Evolutionary conservation across 2,329 filamentous ascomycete species (phyloP).

Genomic region (Beauveria australis): DNA sequence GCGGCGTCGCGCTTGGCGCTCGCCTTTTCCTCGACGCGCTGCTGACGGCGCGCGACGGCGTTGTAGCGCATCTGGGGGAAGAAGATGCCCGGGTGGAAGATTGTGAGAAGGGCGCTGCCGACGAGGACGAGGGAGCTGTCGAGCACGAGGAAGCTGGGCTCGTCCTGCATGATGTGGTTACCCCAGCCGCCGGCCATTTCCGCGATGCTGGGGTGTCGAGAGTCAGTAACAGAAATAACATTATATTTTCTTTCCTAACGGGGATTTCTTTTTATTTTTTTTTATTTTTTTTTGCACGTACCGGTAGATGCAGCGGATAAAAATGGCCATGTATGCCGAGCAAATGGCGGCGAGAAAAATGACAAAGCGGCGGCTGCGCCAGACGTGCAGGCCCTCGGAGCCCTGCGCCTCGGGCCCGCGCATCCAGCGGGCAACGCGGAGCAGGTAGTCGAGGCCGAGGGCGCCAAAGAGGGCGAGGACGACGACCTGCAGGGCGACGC

Average conservation of each 20-base stretch:
- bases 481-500: conserved; percentile 44
- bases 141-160: conserved; percentile 50
- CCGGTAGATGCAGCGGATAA: conserved; percentile 49
- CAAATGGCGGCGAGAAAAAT: conserved; percentile 36
- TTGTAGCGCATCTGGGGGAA: conserved; percentile 43
- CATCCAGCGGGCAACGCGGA: conserved; percentile 34
- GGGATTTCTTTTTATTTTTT: no score
- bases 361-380: conserved; percentile 35
- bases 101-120: conserved; percentile 39
- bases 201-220: conserved; percentile 36
- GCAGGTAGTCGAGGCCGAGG: conserved; percentile 36
- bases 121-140: conserved; percentile 45
- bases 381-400: conserved; percentile 28
- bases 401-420: conserved; percentile 21
- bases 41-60: conserved; percentile 1
- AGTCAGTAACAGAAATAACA: no score
- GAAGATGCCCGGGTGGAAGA: conserved; percentile 45
- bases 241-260: no score
- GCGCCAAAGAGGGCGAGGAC: conserved; percentile 39
- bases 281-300: conserved; percentile 20
- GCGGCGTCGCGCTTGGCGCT: neutral
- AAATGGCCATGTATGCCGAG: conserved; percentile 36
- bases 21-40: conserved; percentile 7
- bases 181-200: conserved; percentile 60
- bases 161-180: conserved; percentile 54